Evolutionary conservation across 2,329 filamentous ascomycete species (phyloP).

Genomic region (Calonectria honghensis): DNA sequence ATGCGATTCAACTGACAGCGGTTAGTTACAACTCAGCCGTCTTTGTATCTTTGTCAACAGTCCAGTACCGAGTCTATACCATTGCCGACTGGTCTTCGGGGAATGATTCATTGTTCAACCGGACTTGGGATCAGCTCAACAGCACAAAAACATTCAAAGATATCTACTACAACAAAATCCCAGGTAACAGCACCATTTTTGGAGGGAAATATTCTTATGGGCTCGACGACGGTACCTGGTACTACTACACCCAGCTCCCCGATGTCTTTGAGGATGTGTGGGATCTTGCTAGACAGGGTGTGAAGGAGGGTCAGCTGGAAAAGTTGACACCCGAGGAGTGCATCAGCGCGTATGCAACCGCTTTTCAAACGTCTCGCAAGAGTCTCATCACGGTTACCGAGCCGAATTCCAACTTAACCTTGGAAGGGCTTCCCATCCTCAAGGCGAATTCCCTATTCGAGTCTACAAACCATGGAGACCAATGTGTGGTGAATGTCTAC

Average conservation of each 20-base stretch:
- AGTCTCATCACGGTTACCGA: not conserved
- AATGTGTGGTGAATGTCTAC: not conserved
- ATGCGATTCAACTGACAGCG: not conserved
- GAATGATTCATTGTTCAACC: not conserved
- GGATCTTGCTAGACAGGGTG: not conserved
- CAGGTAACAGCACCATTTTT: not conserved
- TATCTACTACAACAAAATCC: not conserved
- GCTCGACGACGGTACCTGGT: not conserved
- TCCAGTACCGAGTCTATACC: constrained; percentile 5
- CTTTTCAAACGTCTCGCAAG: constrained; percentile 2
- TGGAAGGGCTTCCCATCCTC: not conserved
- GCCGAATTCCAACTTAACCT: not conserved
- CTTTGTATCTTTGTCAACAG: constrained; percentile 1
- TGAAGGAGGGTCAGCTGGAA: not conserved
- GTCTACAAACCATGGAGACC: not conserved
- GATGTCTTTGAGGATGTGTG: not conserved
- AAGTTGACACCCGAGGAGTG: constrained; percentile 6
- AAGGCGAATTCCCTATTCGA: not conserved
- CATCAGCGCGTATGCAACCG: constrained; percentile 1
- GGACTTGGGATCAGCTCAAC: not conserved
- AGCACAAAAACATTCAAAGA: not conserved
- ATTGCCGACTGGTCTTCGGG: not conserved
- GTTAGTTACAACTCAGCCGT: constrained; percentile 3
- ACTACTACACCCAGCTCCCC: not conserved
- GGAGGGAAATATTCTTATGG: not conserved